These are phyloP conservation scores for Backusella liffmaniae DNA, from an alignment of 192 early-diverging fungal genomes.

Conservation along the genomic window DNA sequence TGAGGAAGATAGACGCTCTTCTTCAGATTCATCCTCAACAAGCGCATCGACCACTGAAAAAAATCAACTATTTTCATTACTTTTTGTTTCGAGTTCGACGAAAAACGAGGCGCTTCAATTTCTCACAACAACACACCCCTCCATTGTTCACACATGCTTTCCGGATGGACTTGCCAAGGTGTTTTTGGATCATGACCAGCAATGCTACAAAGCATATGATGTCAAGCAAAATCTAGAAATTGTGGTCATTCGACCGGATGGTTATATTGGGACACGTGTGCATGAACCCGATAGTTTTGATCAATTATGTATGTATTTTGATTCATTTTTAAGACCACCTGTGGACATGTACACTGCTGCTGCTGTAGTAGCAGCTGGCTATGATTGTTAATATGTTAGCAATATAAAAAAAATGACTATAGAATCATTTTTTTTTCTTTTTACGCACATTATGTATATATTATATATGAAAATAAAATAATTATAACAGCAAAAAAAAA, in stretches of 20 bases:
- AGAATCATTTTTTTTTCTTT: too few species aligned
- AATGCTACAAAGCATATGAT: slow-evolving; percentile 14
- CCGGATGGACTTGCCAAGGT: slow-evolving; percentile 18
- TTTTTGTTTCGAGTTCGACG: slow-evolving; percentile 14
- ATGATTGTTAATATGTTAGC: slow-evolving; percentile 5
- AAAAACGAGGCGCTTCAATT: slow-evolving; percentile 2
- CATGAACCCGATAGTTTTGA: slow-evolving; percentile 9
- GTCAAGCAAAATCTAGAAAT: not conserved
- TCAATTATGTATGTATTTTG: slow-evolving; percentile 23
- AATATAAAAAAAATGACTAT: too few species aligned
- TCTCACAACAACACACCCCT: slow-evolving; percentile 2
- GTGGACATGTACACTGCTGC: slow-evolving; percentile 26
- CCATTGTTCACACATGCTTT: slow-evolving; percentile 5
- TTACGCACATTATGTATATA: not conserved
- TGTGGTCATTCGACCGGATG: slow-evolving; percentile 27
- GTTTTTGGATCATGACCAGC: slow-evolving; percentile 28
- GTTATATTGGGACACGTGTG: slow-evolving; percentile 26
- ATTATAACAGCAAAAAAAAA: not conserved
- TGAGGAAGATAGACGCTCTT: not conserved
- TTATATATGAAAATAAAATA: not conserved
- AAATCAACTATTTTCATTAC: slow-evolving; percentile 1
- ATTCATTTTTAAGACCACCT: slow-evolving; percentile 19
- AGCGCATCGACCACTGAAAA: not conserved
- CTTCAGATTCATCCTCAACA: not conserved
- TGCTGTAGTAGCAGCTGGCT: slow-evolving; percentile 23